A percentile compares a stretch with the other conserved stretches of the same genome.
Conservation (phyloP, 2,329 filamentous ascomycete species). For the Pseudocercospora eumusae region DNA sequence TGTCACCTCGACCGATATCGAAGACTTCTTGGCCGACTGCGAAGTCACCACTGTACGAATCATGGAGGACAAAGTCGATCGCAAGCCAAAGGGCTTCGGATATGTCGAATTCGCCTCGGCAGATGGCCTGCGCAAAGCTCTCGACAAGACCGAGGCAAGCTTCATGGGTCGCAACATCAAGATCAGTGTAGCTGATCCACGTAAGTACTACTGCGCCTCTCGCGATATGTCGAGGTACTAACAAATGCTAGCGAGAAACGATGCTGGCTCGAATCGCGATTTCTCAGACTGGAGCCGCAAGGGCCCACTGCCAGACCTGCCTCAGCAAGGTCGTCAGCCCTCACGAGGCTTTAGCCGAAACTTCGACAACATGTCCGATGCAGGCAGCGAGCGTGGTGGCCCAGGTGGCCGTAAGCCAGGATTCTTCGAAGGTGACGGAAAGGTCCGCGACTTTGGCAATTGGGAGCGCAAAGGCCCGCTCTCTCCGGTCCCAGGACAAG, state of each 20-base stretch:
- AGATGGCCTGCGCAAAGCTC: slow-evolving; percentile 87
- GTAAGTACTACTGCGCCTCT: slow-evolving; percentile 60
- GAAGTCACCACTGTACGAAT: slow-evolving; percentile 88
- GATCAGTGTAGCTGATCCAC: slow-evolving; percentile 94
- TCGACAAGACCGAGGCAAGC: slow-evolving; percentile 75
- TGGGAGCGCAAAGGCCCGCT: slow-evolving; percentile 96
- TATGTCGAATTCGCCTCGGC: slow-evolving; percentile 91
- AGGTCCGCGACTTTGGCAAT: slow-evolving; percentile 76
- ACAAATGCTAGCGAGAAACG: slow-evolving; percentile 41
- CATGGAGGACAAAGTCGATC: slow-evolving; percentile 92
- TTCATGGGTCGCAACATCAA: slow-evolving; percentile 89
- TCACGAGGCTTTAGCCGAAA: slow-evolving; percentile 49
- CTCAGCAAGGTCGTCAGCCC: slow-evolving; percentile 48
- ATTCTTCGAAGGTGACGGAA: slow-evolving; percentile 69
- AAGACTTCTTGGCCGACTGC: slow-evolving; percentile 81
- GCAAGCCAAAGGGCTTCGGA: slow-evolving; percentile 95
- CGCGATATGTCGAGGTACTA: slow-evolving; percentile 10
- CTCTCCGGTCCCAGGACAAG: slow-evolving; percentile 62
- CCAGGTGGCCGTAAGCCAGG: slow-evolving; percentile 63
- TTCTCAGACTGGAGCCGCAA: slow-evolving; percentile 90
- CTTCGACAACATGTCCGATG: slow-evolving; percentile 49
- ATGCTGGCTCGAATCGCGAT: slow-evolving; percentile 72
- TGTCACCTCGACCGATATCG: slow-evolving; percentile 78
- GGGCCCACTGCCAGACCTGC: slow-evolving; percentile 78
- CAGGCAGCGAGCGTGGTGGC: slow-evolving; percentile 55